Base-by-base conservation (phyloP, 2,329 filamentous ascomycete species). In the Xylariales sp. region DNA sequence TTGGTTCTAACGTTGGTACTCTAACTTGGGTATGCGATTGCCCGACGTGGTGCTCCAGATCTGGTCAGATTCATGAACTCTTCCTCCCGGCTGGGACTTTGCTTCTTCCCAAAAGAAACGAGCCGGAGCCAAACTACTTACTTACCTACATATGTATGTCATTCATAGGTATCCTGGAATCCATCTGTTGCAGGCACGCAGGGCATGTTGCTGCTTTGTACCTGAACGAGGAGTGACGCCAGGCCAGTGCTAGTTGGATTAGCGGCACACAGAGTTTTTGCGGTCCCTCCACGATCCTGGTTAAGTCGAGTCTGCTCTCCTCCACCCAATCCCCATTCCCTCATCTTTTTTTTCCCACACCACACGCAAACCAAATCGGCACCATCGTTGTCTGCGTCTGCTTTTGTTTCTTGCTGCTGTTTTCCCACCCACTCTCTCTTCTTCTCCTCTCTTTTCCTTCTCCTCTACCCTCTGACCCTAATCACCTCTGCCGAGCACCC, bases 371-470 rank as follows among this genome's bases (percentile, higher is more conserved):
- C 54, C 51, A 52, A 59, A 56, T 55, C 54, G 51, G 58, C 57
- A 59, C 58, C 53, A 57, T 60, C 56, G 55, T 61, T 60, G 58
- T 61, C 54, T 34, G 41, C 33, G 39, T 48, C 46, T 47, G 43
- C 41, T 53, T 50, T 44, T 52, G 51, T 53, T 46, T 57, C 47
- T 55, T 52, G 47, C 47, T 52, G 51, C 44, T 58, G 56, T 51
- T 46, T 47, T n/a, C 48, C 60, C 57, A 56, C 42, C 53, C 49
- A 51, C 29, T 51, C 51, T 51, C 55, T 58, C 53, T 52, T 27
- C 51, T 53, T 53, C 50, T 53, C 46, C 46, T 65, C 56, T 69
- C 63, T 70, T 71, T 68, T 66, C 70, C 50, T 48, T 51, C 51
- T 51, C 51, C 49, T 51, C 44, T 56, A 54, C 57, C 54, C 49